Base-by-base conservation (phyloP, 768 basidiomycete species). In the Lepiota subincarnata region DNA sequence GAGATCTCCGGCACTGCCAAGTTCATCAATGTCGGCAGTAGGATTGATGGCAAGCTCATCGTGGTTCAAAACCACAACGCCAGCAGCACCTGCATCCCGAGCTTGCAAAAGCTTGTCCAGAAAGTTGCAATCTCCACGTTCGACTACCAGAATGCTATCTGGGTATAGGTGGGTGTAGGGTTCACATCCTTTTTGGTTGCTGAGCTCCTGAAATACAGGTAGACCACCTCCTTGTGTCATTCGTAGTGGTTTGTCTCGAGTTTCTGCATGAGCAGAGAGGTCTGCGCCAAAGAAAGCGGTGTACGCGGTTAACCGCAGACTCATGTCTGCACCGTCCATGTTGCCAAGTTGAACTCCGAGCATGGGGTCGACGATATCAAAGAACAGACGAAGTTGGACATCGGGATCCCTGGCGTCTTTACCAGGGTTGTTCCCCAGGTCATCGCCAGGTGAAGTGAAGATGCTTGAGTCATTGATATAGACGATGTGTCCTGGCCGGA, bases 91-190 rank as follows among this genome's bases (percentile, higher is more conserved):
- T 1, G 85, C 88, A 7, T 74, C 69, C 14, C 78, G 77, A 4
- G 93, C 94, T 41, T 76, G 57, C 11, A 82, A 46, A 13, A 95
- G 74, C 70, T 99, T 99, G 59, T 90, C 80, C 12, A 92, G 68
- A 70, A 98, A 98, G 7, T 92, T 87, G 67, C 96, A 98, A 4
- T 76, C 80, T 4, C 96, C 96, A 24, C 96, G 80, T 40, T 74
- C 74, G 13, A 88, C 73, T 13, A 97, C 64, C 19, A 93, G 64
- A 4, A 81, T 74, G 39, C 75, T 79, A 44, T 78, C 74, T 10
- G 71, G 67, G 57, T 83, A 79, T 3, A 65, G 48, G 36, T 75
- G 63, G 1, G 67, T 61, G 66, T 84, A 90, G 4, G 80, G 74
- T 4, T 55, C 44, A 62, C 90, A 92, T 5, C 90, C 91, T 12